A percentile compares a stretch with the other conserved stretches of the same genome.
phyloP scores from a whole-genome alignment of 345 rosid species.

The Brassica nigra region DNA sequence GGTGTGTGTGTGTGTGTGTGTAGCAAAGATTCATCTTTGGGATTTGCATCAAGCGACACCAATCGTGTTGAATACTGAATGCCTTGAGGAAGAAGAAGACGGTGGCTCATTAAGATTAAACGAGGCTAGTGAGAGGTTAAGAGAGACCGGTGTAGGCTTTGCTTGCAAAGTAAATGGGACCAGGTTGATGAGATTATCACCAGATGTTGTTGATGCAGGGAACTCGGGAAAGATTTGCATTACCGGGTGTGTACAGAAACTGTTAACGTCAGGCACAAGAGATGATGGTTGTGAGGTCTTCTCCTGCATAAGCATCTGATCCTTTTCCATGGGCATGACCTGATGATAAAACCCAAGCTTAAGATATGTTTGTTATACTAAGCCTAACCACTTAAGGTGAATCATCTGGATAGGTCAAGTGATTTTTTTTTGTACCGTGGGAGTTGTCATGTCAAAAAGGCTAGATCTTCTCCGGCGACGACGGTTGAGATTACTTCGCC shows the following conservation, averaged over 20 bases:
- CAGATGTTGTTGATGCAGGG: constrained; percentile 24
- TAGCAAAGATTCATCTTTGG: constrained; percentile 9
- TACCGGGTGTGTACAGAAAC: constrained; percentile 28
- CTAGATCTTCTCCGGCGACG: constrained; percentile 96
- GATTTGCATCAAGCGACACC: constrained; percentile 40
- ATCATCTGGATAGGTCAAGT: not conserved
- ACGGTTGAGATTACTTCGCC: constrained; percentile 78
- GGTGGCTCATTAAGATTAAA: constrained; percentile 51
- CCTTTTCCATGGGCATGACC: constrained; percentile 68
- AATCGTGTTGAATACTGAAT: constrained; percentile 51
- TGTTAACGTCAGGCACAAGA: not conserved
- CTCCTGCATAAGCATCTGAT: constrained; percentile 41
- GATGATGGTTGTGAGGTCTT: constrained; percentile 41
- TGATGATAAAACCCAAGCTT: constrained; percentile 31
- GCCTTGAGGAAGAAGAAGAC: constrained; percentile 37
- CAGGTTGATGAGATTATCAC: constrained; percentile 27
- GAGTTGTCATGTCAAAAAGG: constrained; percentile 89
- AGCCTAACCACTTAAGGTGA: not conserved
- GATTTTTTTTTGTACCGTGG: constrained; percentile 52
- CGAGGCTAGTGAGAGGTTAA: constrained; percentile 54
- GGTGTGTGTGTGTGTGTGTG: constrained; percentile 1
- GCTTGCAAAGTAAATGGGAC: constrained; percentile 27
- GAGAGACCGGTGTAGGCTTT: constrained; percentile 56
- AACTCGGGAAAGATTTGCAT: constrained; percentile 43
- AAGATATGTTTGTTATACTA: constrained; percentile 21